These are phyloP conservation scores for Colletotrichum spinosum DNA, from an alignment of 2,329 filamentous ascomycete species.

Conservation along the genomic window DNA sequence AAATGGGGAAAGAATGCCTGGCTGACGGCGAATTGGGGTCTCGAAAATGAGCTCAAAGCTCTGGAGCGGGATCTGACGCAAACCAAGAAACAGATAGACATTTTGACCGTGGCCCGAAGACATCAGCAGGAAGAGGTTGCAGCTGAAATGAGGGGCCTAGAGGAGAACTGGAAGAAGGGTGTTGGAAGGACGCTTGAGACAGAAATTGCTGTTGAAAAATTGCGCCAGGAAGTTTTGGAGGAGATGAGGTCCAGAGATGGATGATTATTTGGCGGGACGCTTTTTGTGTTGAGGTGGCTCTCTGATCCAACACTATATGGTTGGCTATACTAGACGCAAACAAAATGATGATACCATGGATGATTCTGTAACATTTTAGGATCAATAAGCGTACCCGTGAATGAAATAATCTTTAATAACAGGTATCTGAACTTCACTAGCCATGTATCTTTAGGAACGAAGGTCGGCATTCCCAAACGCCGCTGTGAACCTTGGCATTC, in stretches of 20 bases:
- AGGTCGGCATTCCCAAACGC: conserved; percentile 45
- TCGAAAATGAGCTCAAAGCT: conserved; percentile 76
- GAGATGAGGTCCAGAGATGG: conserved; percentile 56
- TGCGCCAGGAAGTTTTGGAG: conserved; percentile 76
- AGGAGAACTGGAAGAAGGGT: conserved; percentile 83
- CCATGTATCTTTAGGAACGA: conserved; percentile 50
- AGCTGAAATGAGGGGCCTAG: conserved; percentile 79
- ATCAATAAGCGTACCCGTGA: not conserved
- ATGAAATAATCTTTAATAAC: conserved; percentile 35
- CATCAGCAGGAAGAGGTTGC: conserved; percentile 76
- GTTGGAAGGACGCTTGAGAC: conserved; percentile 86
- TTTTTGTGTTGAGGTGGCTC: not conserved
- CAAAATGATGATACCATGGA: conserved; percentile 27
- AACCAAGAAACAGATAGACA: conserved; percentile 76
- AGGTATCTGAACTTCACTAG: conserved; percentile 51
- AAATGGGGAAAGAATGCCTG: conserved; percentile 89
- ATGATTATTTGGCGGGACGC: conserved; percentile 4
- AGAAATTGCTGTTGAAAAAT: conserved; percentile 82
- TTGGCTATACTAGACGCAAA: conserved; percentile 4
- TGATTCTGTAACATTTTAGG: not conserved
- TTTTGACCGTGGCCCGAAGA: conserved; percentile 77
- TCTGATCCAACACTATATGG: not conserved
- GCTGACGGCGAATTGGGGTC: conserved; percentile 84
- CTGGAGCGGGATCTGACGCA: conserved; percentile 82
- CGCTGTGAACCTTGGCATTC: conserved; percentile 31